A percentile compares a stretch with the other conserved stretches of the same genome.
Conservation (phyloP, 768 basidiomycete species). For the Trametes gibbosa region DNA sequence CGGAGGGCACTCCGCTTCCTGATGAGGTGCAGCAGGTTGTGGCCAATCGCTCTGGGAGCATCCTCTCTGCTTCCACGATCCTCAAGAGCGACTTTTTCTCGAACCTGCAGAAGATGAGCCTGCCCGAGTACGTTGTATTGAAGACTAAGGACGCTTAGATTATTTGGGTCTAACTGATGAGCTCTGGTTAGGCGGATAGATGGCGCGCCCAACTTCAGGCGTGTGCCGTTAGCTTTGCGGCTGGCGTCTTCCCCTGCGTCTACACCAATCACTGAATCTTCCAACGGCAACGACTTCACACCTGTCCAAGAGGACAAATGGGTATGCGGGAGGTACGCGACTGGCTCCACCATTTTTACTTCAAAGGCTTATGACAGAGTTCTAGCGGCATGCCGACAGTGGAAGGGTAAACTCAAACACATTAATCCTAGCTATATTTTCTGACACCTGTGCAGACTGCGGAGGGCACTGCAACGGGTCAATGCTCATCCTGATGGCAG, state of each 20-base stretch:
- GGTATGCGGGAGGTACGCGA: conserved; percentile 76
- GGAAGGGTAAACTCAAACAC: conserved; percentile 56
- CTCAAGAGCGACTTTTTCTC: conserved; percentile 95
- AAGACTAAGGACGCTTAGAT: background rate
- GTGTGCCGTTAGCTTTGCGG: conserved; percentile 51
- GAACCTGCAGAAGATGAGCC: conserved; percentile 92
- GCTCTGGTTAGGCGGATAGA: conserved; percentile 66
- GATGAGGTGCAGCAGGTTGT: conserved; percentile 92
- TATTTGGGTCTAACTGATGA: too few species aligned
- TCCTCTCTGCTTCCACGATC: conserved; percentile 89
- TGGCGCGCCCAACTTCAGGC: conserved; percentile 91
- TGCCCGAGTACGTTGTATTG: conserved; percentile 71
- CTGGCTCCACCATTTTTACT: conserved; percentile 9
- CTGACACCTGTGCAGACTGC: conserved; percentile 47
- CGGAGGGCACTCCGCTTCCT: conserved; percentile 72
- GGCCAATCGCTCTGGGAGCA: conserved; percentile 75
- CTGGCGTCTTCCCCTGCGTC: background rate
- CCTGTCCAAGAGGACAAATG: conserved; percentile 46
- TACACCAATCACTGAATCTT: background rate
- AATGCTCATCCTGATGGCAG: conserved; percentile 76
- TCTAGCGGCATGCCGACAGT: conserved; percentile 92
- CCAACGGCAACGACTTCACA: conserved; percentile 35
- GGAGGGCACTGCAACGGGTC: conserved; percentile 74
- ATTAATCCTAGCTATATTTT: background rate
- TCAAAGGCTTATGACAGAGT: background rate